A percentile compares a stretch with the other conserved stretches of the same genome.
Evolutionary conservation across 2,329 filamentous ascomycete genomes (phyloP).

Genomic region (Diaporthe sp.): DNA sequence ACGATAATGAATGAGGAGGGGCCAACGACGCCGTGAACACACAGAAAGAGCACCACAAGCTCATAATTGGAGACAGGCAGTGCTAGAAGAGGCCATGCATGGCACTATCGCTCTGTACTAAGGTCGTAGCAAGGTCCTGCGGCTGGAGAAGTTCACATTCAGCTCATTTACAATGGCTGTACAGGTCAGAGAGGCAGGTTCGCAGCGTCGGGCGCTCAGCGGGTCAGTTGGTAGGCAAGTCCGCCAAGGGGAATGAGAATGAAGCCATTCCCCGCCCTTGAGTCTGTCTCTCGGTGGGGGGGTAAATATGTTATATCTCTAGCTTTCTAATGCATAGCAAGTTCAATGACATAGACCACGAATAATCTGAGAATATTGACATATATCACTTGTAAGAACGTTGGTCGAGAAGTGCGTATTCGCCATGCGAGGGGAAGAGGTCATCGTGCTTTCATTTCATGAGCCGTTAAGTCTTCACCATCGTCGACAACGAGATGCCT

Average conservation of each 20-base stretch:
- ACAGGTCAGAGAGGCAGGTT: background rate
- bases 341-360: background rate
- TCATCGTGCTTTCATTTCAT: background rate
- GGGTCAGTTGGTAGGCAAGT: background rate
- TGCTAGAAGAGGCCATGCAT: background rate
- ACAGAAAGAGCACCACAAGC: slow-evolving; percentile 7
- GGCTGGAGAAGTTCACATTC: background rate
- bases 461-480: background rate
- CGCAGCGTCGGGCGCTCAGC: background rate
- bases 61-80: background rate
- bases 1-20: background rate
- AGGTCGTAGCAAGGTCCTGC: background rate
- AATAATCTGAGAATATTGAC: background rate
- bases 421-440: background rate
- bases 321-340: background rate
- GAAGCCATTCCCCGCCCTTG: background rate
- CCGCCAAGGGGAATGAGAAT: background rate
- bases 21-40: background rate
- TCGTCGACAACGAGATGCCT: too few species aligned
- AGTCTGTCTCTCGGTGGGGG: background rate
- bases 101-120: background rate
- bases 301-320: background rate
- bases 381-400: background rate
- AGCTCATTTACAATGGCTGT: too few species aligned
- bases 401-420: too few species aligned